A percentile compares a stretch with the other conserved stretches of the same genome.
phyloP scores from a whole-genome alignment of 176 grass and related monocot species.

The Areca catechu region DNA sequence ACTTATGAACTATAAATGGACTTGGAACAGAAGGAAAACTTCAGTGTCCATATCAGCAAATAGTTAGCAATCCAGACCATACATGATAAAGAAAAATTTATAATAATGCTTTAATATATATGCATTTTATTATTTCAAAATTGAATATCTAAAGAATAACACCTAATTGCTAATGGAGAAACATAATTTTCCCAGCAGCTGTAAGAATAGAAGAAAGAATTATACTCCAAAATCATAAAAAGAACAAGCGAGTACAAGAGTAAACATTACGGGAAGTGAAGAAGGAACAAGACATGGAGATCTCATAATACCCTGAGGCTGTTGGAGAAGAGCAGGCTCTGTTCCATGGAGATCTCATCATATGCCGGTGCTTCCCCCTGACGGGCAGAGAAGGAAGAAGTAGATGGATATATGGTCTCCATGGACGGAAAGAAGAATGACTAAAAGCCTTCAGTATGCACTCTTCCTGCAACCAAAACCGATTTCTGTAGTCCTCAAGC shows the following conservation, averaged over 20 bases:
- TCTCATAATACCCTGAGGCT: constrained; percentile 62
- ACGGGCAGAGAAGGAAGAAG: neutral
- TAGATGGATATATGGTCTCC: neutral
- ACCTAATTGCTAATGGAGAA: too few relatives aligned
- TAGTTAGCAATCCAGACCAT: too few relatives aligned
- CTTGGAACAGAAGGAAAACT: too few relatives aligned
- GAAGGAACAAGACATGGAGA: neutral
- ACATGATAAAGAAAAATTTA: too few relatives aligned
- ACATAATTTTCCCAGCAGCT: too few relatives aligned
- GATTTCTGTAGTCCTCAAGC: neutral
- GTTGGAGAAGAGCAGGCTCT: constrained; percentile 71
- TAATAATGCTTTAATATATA: too few relatives aligned
- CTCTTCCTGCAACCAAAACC: constrained; percentile 12
- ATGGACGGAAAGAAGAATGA: neutral
- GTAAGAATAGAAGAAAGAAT: too few relatives aligned
- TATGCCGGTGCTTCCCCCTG: constrained; percentile 36
- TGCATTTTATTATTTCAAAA: too few relatives aligned
- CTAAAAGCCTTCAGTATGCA: too few relatives aligned
- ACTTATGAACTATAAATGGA: too few relatives aligned
- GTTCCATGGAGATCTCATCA: constrained; percentile 49
- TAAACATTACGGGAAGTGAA: neutral
- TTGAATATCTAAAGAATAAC: too few relatives aligned
- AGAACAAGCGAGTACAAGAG: neutral
- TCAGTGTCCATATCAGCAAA: too few relatives aligned
- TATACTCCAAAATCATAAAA: neutral